Percentiles rank a stretch among this genome's conserved stretches.
These are phyloP conservation scores for Porphyrellus cyaneotinctus DNA, from an alignment of 768 basidiomycete species.

Conservation along the genomic window DNA sequence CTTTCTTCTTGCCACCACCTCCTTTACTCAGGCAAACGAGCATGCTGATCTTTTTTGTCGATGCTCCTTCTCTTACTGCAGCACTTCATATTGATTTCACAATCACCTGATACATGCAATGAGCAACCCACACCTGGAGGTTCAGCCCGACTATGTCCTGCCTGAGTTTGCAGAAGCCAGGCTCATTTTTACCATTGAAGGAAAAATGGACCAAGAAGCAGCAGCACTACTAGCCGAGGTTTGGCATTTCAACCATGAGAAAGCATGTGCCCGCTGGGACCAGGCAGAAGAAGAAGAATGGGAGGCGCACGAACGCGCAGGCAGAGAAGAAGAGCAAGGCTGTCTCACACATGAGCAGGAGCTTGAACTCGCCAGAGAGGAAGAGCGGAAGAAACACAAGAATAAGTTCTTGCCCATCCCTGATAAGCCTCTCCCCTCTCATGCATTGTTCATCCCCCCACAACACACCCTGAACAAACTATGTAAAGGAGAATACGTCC, in stretches of 20 bases:
- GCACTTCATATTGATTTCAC: too few relatives aligned
- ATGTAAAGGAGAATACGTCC: not conserved
- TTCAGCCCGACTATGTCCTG: too few relatives aligned
- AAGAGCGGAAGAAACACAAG: not conserved
- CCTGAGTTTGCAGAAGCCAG: not conserved
- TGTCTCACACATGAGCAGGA: too few relatives aligned
- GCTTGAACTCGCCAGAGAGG: not conserved
- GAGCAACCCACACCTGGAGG: too few relatives aligned
- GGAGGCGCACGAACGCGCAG: not conserved
- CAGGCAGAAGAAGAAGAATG: not conserved
- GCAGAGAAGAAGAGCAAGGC: not conserved
- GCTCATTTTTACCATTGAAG: not conserved
- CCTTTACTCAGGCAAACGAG: too few relatives aligned
- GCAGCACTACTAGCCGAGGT: not conserved
- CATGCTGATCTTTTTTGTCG: too few relatives aligned
- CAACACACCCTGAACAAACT: not conserved
- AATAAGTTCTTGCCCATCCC: not conserved
- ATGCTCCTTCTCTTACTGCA: too few relatives aligned
- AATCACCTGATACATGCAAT: too few relatives aligned
- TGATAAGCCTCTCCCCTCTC: too few relatives aligned
- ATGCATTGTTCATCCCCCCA: not conserved
- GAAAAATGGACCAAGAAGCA: too few relatives aligned
- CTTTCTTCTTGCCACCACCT: too few relatives aligned
- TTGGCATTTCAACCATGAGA: not conserved
- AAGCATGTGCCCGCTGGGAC: not conserved